Conservation (phyloP, 176 grass and related monocot genomes). For the Eleusine coracana region DNA sequence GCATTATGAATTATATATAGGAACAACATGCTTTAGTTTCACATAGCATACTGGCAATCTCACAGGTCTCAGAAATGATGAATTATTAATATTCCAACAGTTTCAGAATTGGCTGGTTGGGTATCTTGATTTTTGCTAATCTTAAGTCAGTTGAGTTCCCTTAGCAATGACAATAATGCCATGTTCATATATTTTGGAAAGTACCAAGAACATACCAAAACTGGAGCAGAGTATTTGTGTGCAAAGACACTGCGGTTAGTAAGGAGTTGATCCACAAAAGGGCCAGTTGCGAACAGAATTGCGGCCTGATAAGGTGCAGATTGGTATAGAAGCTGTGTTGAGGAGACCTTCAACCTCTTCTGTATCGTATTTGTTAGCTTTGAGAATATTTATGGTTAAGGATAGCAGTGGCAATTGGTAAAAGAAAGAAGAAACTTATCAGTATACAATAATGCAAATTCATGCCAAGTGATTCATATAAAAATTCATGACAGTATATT, state of each 20-base stretch:
- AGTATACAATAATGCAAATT: slow-evolving; percentile 23
- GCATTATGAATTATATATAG: slow-evolving; percentile 11
- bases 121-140: neutral
- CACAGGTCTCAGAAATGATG: slow-evolving; percentile 17
- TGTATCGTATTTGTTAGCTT: slow-evolving; percentile 99
- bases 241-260: slow-evolving; percentile 85
- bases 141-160: neutral
- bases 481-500: slow-evolving; percentile 19
- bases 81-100: slow-evolving; percentile 28
- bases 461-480: slow-evolving; percentile 35
- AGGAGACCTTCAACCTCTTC: slow-evolving; percentile 96
- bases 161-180: slow-evolving; percentile 15
- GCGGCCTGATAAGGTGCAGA: slow-evolving; percentile 92
- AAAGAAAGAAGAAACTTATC: neutral
- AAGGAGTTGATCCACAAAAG: slow-evolving; percentile 87
- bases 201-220: slow-evolving; percentile 67
- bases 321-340: slow-evolving; percentile 92
- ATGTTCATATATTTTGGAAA: slow-evolving; percentile 31
- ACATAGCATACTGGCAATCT: slow-evolving; percentile 6
- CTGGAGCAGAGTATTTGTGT: slow-evolving; percentile 73
- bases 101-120: slow-evolving; percentile 25
- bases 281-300: slow-evolving; percentile 87
- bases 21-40: slow-evolving; percentile 6
- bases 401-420: slow-evolving; percentile 29
- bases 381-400: slow-evolving; percentile 62